phyloP scores from a whole-genome alignment of 1,284 basidiomycete species.

The Afroboletus lepidellus region DNA sequence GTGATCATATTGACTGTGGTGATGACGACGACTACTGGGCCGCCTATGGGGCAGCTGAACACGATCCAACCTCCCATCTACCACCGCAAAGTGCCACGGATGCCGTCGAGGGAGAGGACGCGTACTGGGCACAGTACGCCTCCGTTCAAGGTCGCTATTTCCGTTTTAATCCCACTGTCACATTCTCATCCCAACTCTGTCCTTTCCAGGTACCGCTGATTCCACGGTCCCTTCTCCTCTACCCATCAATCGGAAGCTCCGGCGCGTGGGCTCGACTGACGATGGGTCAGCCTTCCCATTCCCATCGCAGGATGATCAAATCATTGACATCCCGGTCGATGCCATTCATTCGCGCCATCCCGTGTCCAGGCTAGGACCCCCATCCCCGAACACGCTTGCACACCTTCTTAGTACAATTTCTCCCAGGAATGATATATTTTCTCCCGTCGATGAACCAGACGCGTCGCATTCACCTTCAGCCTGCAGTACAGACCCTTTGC shows the following conservation, averaged over 20 bases:
- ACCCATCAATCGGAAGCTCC: constrained; percentile 23
- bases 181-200: constrained; percentile 4
- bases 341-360: constrained; percentile 14
- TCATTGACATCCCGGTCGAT: constrained; percentile 23
- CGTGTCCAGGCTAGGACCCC: constrained; percentile 18
- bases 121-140: constrained; percentile 73
- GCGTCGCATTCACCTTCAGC: constrained; percentile 9
- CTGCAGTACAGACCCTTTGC: constrained; percentile 10
- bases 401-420: constrained; percentile 29
- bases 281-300: constrained; percentile 3
- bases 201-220: constrained; percentile 29
- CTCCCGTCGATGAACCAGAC: constrained; percentile 9
- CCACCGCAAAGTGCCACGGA: background rate
- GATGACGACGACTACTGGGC: constrained; percentile 66
- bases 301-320: constrained; percentile 4
- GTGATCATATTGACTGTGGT: constrained; percentile 28
- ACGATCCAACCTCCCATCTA: constrained; percentile 25
- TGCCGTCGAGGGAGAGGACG: constrained; percentile 47
- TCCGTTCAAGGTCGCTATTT: constrained; percentile 58
- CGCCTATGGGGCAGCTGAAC: constrained; percentile 47
- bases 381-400: constrained; percentile 26
- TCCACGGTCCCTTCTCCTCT: constrained; percentile 33
- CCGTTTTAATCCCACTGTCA: constrained; percentile 3
- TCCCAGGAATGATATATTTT: constrained; percentile 21
- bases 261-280: background rate